These are phyloP conservation scores for Blastobotrys muscicola DNA, from an alignment of 805 yeast species.

Conservation along the genomic window DNA sequence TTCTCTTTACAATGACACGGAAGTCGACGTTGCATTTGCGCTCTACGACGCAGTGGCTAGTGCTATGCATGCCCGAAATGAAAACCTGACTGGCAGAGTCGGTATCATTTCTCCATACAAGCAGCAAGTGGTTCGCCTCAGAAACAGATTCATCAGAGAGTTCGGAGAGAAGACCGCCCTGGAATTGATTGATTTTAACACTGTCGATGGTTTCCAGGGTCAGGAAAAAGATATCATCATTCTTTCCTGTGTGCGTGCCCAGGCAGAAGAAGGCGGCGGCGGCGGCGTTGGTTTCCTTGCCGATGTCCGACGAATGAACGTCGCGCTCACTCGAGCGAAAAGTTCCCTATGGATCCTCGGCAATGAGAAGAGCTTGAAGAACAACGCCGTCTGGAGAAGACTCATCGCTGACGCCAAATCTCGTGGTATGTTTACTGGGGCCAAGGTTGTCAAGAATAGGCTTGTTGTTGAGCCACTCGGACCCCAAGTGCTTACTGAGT, in stretches of 20 bases:
- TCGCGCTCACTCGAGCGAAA: slow-evolving; percentile 89
- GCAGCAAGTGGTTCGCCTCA: slow-evolving; percentile 63
- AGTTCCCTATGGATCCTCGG: slow-evolving; percentile 92
- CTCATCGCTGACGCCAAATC: slow-evolving; percentile 36
- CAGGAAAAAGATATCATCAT: slow-evolving; percentile 93
- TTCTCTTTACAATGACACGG: slow-evolving; percentile 62
- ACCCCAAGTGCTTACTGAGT: no score
- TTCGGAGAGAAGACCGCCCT: slow-evolving; percentile 57
- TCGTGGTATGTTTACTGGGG: slow-evolving; percentile 5
- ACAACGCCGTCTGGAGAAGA: slow-evolving; percentile 64
- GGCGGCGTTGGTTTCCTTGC: slow-evolving; percentile 74
- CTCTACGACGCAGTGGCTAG: slow-evolving; percentile 42
- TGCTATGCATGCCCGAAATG: slow-evolving; percentile 27
- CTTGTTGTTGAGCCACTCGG: no score
- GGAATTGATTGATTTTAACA: slow-evolving; percentile 69
- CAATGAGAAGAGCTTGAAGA: slow-evolving; percentile 50
- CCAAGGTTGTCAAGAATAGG: no score
- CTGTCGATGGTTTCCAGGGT: slow-evolving; percentile 97
- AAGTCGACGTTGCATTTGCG: slow-evolving; percentile 65
- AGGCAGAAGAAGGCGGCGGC: slow-evolving; percentile 34
- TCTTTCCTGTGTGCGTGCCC: slow-evolving; percentile 93
- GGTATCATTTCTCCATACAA: slow-evolving; percentile 95
- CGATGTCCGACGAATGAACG: slow-evolving; percentile 93
- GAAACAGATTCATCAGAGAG: slow-evolving; percentile 43
- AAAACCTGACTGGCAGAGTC: slow-evolving; percentile 48